These are phyloP conservation scores for Rhodosporidiobolus sp. DNA, from an alignment of 768 basidiomycete species.

Conservation along the genomic window DNA sequence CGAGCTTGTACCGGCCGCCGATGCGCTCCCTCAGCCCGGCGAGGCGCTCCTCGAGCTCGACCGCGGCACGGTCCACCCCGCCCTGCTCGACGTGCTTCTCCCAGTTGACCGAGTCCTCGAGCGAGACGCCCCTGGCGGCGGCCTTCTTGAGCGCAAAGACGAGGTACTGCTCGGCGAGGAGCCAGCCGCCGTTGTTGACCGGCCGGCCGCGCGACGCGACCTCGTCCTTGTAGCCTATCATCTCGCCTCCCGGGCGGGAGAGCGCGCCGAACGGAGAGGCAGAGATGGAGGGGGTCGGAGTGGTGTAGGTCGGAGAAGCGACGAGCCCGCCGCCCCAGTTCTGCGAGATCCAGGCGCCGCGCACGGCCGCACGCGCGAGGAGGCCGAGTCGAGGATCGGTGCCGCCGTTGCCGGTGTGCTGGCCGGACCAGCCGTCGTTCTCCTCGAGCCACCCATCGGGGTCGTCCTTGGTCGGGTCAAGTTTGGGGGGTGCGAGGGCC, in stretches of 20 bases:
- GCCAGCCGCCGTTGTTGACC: slow-evolving; percentile 31
- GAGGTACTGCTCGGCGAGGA: slow-evolving; percentile 37
- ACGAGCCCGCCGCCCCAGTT: slow-evolving; percentile 18
- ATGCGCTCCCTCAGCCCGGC: slow-evolving; percentile 39
- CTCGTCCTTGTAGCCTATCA: slow-evolving; percentile 13
- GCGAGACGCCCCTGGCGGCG: slow-evolving; percentile 15
- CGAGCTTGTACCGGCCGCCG: slow-evolving; percentile 29
- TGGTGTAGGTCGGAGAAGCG: neutral
- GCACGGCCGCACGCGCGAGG: slow-evolving; percentile 22
- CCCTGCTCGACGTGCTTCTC: slow-evolving; percentile 14
- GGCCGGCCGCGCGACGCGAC: neutral
- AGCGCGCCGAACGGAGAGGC: neutral
- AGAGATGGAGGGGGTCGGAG: neutral
- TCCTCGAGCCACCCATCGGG: slow-evolving; percentile 30
- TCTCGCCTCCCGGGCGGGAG: slow-evolving; percentile 2
- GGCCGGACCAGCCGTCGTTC: slow-evolving; percentile 34
- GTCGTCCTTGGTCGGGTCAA: slow-evolving; percentile 7
- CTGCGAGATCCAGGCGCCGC: slow-evolving; percentile 34
- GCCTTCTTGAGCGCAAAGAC: slow-evolving; percentile 21
- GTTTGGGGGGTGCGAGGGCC: neutral
- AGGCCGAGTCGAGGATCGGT: slow-evolving; percentile 37
- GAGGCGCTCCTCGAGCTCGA: slow-evolving; percentile 42
- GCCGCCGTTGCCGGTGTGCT: slow-evolving; percentile 26
- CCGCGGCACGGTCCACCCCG: slow-evolving; percentile 32
- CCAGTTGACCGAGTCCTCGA: slow-evolving; percentile 21